Percentiles rank a stretch among this genome's conserved stretches.
Conservation (phyloP, 208 protist species). For the Crithidia thermophila region DNA sequence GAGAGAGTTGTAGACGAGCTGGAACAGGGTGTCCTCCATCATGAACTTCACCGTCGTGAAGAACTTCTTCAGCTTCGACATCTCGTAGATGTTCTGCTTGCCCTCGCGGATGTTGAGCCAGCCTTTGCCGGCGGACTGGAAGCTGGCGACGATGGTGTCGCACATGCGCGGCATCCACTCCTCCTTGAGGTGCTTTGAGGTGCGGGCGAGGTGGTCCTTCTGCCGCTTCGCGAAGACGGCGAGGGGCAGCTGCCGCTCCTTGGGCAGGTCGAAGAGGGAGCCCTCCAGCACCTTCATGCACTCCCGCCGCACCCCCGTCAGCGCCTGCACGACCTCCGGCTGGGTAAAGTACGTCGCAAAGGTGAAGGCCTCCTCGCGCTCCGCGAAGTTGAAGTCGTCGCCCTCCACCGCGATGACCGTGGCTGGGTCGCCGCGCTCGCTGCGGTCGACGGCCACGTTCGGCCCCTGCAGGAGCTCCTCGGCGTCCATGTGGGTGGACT, state of each 20-base stretch:
- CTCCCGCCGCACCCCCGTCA: constrained; percentile 88
- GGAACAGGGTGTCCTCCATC: constrained; percentile 97
- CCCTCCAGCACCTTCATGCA: constrained; percentile 91
- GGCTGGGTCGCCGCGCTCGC: constrained; percentile 52
- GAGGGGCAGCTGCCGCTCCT: constrained; percentile 90
- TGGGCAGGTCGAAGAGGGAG: constrained; percentile 90
- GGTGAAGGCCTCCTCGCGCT: constrained; percentile 82
- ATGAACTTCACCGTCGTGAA: constrained; percentile 97
- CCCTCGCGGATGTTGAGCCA: constrained; percentile 97
- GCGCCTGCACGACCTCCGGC: constrained; percentile 89
- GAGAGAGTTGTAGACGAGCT: constrained; percentile 91
- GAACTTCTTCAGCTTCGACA: constrained; percentile 98
- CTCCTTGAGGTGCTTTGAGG: constrained; percentile 87
- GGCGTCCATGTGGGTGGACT: constrained; percentile 83
- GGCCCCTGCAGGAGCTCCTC: constrained; percentile 82
- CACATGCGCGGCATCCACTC: constrained; percentile 92
- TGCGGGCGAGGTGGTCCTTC: constrained; percentile 67
- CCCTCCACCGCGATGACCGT: constrained; percentile 68
- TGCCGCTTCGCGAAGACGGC: constrained; percentile 86
- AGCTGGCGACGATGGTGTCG: constrained; percentile 82
- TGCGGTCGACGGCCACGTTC: constrained; percentile 76
- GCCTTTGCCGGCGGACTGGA: constrained; percentile 96
- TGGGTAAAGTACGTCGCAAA: constrained; percentile 95
- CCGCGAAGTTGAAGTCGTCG: constrained; percentile 72
- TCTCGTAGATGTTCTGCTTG: constrained; percentile 96